Evolutionary conservation across 371 early-diverging fungal genomes (phyloP), one percentile per base, ranked within the genome.

Genomic region (Circinella minor): DNA sequence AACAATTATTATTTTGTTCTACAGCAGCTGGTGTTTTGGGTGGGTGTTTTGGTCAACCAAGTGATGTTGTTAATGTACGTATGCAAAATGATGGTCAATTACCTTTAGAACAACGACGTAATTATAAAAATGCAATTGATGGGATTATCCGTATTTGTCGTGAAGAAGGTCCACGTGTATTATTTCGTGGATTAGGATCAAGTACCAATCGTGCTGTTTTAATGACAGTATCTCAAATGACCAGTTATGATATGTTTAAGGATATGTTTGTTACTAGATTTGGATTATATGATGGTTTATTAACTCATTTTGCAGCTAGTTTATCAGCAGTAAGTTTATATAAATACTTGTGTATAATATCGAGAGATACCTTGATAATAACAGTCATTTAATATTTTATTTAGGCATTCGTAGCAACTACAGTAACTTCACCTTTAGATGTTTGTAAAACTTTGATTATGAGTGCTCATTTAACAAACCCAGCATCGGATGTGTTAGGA

Each of bases 391-490:
- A 43, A 43, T 37, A 59, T 67, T 67, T 38, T 46, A 43, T 65
- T 65, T 39, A 89, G 89, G 95, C 94, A 39, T 83, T 97, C 20
- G 91, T 96, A 14, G 94, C 96, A 5, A 97, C 97, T 0, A 96
- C 97, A 4, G 89, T 89, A 0, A 92, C 92, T 55, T 90, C 94
- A 8, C 95, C 95, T 18, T 80, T 94, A 49, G 97, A 97, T 80
- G 96, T 97, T 14, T 85, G 95, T 61, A 97, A 97, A 80, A 95
- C 95, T 0, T 89, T 96, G 36, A 87, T 95, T 55, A 96, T 97
- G 96, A 91, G 89, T 72, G 84, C 85, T n/a, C 71, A 71, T 48
- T 74, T 46, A 54, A 61, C 43, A 76, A 27, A 27, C 27, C 27
- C 11, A 43, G 43, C 43, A 43, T 74, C 54, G 14, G 51, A 51